phyloP scores from a whole-genome alignment of 1,284 basidiomycete species.

The Tausonia pullulans region DNA sequence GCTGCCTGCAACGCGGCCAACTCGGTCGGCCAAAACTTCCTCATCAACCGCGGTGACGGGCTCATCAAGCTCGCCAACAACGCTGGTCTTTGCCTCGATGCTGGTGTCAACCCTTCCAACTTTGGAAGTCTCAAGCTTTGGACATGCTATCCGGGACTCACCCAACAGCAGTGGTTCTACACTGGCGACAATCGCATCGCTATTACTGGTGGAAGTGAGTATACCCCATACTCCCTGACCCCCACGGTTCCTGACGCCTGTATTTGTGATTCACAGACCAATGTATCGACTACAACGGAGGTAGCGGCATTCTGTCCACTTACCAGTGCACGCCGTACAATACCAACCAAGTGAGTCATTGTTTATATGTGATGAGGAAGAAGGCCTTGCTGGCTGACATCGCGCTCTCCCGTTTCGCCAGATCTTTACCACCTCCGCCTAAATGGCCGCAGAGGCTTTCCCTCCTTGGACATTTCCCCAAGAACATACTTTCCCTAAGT shows the following conservation, averaged over 20 bases:
- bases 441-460: too few relatives aligned
- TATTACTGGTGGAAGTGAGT: conserved; percentile 7
- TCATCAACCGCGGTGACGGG: background rate
- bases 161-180: conserved; percentile 18
- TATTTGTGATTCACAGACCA: too few relatives aligned
- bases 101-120: conserved; percentile 23
- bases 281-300: background rate
- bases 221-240: background rate
- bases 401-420: too few relatives aligned
- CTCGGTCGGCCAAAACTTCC: background rate
- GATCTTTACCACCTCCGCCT: too few relatives aligned
- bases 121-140: conserved; percentile 20
- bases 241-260: too few relatives aligned
- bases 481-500: too few relatives aligned
- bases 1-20: too few relatives aligned
- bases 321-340: too few relatives aligned
- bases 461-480: too few relatives aligned
- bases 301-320: background rate
- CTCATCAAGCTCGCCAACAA: background rate
- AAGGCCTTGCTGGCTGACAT: too few relatives aligned
- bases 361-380: too few relatives aligned
- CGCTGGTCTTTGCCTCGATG: conserved; percentile 22
- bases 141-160: conserved; percentile 13
- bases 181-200: conserved; percentile 21
- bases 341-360: too few relatives aligned